A percentile compares a stretch with the other conserved stretches of the same genome.
phyloP scores from a whole-genome alignment of 352 stramenopile species.

The Globisporangium yorkense region DNA sequence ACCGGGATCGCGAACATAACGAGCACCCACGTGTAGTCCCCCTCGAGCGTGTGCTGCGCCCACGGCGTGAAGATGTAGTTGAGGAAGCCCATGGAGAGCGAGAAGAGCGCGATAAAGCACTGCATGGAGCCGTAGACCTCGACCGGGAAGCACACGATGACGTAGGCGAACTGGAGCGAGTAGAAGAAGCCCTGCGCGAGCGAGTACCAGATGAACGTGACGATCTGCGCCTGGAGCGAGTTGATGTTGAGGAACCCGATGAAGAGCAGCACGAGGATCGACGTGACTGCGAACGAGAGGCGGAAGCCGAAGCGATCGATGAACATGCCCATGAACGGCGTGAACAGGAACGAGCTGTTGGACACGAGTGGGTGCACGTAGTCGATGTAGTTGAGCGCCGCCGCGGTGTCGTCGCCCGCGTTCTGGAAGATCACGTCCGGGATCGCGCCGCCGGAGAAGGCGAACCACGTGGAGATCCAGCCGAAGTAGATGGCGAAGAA shows the following conservation, averaged over 20 bases:
- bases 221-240: slow-evolving; percentile 18
- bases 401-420: slow-evolving; percentile 6
- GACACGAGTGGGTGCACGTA: slow-evolving; percentile 20
- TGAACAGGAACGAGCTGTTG: slow-evolving; percentile 25
- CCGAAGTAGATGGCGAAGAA: slow-evolving; percentile 28
- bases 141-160: slow-evolving; percentile 28
- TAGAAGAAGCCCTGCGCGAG: slow-evolving; percentile 23
- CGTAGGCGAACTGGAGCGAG: slow-evolving; percentile 29
- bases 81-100: slow-evolving; percentile 27
- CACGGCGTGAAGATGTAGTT: slow-evolving; percentile 35
- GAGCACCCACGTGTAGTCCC: slow-evolving; percentile 26
- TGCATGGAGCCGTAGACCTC: slow-evolving; percentile 34
- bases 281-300: slow-evolving; percentile 13
- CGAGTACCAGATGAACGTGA: slow-evolving; percentile 22
- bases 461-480: slow-evolving; percentile 26
- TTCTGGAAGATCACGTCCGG: slow-evolving; percentile 19
- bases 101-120: slow-evolving; percentile 23
- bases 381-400: slow-evolving; percentile 21
- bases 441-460: slow-evolving; percentile 22
- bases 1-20: slow-evolving; percentile 28
- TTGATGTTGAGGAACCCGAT: slow-evolving; percentile 20
- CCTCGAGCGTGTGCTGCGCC: slow-evolving; percentile 23
- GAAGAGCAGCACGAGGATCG: slow-evolving; percentile 19
- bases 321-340: slow-evolving; percentile 18
- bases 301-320: slow-evolving; percentile 22